Evolutionary conservation across 192 early-diverging fungal genomes (phyloP).

Genomic region (Helicostylum pulchrum): DNA sequence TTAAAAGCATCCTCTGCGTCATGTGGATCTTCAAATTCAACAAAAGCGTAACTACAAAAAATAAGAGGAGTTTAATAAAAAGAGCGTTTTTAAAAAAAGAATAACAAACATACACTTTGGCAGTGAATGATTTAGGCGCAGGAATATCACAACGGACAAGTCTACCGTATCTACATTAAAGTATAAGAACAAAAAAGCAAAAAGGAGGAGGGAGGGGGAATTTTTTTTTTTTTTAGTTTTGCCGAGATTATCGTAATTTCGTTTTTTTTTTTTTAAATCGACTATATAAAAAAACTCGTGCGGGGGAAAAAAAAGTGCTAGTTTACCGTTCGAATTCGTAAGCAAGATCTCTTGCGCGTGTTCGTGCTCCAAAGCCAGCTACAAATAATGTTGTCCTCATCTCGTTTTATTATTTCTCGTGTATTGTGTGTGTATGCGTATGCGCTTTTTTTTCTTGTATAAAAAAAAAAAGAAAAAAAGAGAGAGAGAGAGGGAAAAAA

Average conservation of each 20-base stretch:
- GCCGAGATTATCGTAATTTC: neutral
- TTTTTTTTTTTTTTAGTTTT: neutral
- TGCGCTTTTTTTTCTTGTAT: neutral
- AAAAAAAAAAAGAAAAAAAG: neutral
- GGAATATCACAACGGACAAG: constrained; percentile 89
- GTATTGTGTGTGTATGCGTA: neutral
- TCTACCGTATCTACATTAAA: constrained; percentile 66
- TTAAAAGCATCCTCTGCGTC: constrained; percentile 93
- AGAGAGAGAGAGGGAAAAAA: constrained; percentile 1
- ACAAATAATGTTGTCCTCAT: constrained; percentile 70
- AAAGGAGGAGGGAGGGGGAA: neutral
- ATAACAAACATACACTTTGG: constrained; percentile 56
- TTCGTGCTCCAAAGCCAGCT: constrained; percentile 72
- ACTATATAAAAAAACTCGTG: neutral
- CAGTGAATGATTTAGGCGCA: constrained; percentile 55
- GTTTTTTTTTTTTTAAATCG: neutral
- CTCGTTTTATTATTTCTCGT: neutral
- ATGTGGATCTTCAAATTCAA: constrained; percentile 88
- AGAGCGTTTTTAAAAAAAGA: too few relatives aligned
- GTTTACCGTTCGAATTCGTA: constrained; percentile 92
- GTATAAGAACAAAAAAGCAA: constrained; percentile 8
- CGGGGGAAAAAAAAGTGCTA: neutral
- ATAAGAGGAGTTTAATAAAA: too few relatives aligned
- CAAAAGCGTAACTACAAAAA: constrained; percentile 81
- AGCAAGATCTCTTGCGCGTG: constrained; percentile 88